These are phyloP conservation scores for Orbilia blumenaviensis DNA, from an alignment of 2,329 filamentous ascomycete species.

Conservation along the genomic window DNA sequence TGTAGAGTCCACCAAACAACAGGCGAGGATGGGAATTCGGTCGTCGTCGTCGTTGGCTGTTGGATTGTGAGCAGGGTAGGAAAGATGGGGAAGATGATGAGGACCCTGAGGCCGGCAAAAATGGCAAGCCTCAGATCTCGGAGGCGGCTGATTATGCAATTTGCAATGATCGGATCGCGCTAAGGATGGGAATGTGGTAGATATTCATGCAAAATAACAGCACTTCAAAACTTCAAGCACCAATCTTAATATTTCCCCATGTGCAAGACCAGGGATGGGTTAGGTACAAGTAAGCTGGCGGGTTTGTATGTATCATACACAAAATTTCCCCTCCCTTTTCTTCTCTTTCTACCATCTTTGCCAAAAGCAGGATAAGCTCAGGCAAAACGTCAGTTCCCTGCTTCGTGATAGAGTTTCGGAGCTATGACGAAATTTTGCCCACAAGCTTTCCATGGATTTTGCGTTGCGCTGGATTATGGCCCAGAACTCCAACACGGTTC, in stretches of 20 bases:
- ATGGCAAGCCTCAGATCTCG: slow-evolving; percentile 7
- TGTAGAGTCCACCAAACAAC: not conserved
- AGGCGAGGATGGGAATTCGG: not conserved
- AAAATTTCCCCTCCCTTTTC: not conserved
- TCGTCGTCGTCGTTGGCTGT: not conserved
- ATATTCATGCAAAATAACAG: slow-evolving; percentile 38
- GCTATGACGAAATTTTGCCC: slow-evolving; percentile 52
- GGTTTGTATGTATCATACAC: not conserved
- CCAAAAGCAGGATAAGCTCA: slow-evolving; percentile 10
- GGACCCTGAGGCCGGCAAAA: slow-evolving; percentile 33
- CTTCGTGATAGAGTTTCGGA: slow-evolving; percentile 38
- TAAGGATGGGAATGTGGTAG: slow-evolving; percentile 33
- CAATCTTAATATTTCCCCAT: slow-evolving; percentile 15
- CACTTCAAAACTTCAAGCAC: not conserved
- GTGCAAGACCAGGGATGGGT: not conserved
- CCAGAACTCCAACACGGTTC: slow-evolving; percentile 27
- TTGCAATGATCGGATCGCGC: slow-evolving; percentile 27
- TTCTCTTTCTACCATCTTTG: not conserved
- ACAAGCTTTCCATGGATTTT: slow-evolving; percentile 25
- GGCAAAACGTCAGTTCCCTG: slow-evolving; percentile 30
- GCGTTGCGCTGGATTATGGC: slow-evolving; percentile 14
- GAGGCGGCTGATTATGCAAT: slow-evolving; percentile 19
- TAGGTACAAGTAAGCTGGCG: not conserved
- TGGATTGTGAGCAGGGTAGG: not conserved
- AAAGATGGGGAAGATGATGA: slow-evolving; percentile 3